Evolutionary conservation across 108 stramenopile genomes (phyloP), one percentile per base, ranked within the genome.

Genomic region (Cyclotella kingstonii): DNA sequence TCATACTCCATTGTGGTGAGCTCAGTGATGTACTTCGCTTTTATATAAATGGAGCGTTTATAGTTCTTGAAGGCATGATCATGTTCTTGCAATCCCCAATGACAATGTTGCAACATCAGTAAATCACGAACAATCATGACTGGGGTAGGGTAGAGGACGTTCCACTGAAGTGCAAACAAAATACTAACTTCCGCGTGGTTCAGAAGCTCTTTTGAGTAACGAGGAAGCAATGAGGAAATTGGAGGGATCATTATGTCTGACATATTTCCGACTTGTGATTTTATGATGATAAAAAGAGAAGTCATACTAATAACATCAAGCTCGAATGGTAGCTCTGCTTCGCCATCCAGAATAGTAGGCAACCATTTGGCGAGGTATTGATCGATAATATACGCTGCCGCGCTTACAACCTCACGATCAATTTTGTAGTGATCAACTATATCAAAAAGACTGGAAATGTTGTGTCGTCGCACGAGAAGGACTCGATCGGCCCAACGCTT

Each of bases 351-450:
- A n/a, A 41, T n/a, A 8, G 10, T n/a, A 3, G 55, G 39, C 2
- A 26, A 5, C 21, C 19, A 56, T 22, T 4, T 41, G 4, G 22
- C 19, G 21, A 56, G 39, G 8, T 25, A 40, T 2, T 39, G 39
- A 40, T 56, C 55, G 30, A 56, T 21, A 23, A 56, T 56, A 25
- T 17, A 35, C 8, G 39, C 38, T 5, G 39, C 36, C 7, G 18
- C 26, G 12, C 22, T 23, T 2, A 56, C 39, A 25, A 40, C 22
- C 22, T 41, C 55, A 6, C 55, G 18, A 25, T 56, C 39, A 26
- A 56, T 56, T 11, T 12, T 21, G 14, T 31, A 19, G 5, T 40
- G 18, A 21, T 56, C 39, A 25, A 27, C 52, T 3, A 34, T 31
- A 2, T n/a, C 31, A 27, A 27, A 34, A 14, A 54, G 52, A 4